A percentile compares a stretch with the other conserved stretches of the same genome.
Evolutionary conservation across 2,329 filamentous ascomycete genomes (phyloP).

Genomic region (Gaeumannomyces sp.): DNA sequence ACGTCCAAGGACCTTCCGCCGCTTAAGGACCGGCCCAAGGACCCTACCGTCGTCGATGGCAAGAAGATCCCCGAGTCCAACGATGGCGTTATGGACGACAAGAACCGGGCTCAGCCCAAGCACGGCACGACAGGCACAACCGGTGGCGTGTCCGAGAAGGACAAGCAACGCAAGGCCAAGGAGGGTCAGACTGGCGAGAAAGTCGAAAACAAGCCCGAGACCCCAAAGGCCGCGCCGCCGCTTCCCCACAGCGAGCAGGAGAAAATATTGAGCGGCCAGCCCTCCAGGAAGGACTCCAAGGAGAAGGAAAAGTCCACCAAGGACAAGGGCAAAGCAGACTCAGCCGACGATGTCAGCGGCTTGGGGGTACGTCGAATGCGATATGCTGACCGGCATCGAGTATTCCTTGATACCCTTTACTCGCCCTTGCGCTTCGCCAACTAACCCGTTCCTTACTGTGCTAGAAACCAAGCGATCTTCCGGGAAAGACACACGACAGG

Average conservation of each 20-base stretch:
- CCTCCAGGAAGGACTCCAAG: conserved; percentile 32
- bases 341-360: conserved; percentile 35
- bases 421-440: neutral
- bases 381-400: neutral
- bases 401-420: neutral
- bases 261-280: conserved; percentile 45
- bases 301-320: conserved; percentile 34
- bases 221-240: conserved; percentile 79
- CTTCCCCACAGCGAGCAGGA: conserved; percentile 75
- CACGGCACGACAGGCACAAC: conserved; percentile 84
- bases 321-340: conserved; percentile 28
- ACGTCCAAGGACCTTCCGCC: conserved; percentile 30
- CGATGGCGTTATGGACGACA: conserved; percentile 92
- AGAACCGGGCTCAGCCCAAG: conserved; percentile 66
- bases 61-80: conserved; percentile 57
- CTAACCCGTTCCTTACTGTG: conserved; percentile 11
- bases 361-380: conserved; percentile 47
- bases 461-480: conserved; percentile 76
- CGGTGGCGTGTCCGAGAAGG: conserved; percentile 83
- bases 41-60: conserved; percentile 50
- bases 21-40: conserved; percentile 43
- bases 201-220: conserved; percentile 67
- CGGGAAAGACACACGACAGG: conserved; percentile 69
- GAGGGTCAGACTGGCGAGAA: conserved; percentile 61
- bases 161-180: conserved; percentile 64